These are phyloP conservation scores for Xylona heveae DNA, from an alignment of 495 filamentous ascomycete species.

Conservation along the genomic window DNA sequence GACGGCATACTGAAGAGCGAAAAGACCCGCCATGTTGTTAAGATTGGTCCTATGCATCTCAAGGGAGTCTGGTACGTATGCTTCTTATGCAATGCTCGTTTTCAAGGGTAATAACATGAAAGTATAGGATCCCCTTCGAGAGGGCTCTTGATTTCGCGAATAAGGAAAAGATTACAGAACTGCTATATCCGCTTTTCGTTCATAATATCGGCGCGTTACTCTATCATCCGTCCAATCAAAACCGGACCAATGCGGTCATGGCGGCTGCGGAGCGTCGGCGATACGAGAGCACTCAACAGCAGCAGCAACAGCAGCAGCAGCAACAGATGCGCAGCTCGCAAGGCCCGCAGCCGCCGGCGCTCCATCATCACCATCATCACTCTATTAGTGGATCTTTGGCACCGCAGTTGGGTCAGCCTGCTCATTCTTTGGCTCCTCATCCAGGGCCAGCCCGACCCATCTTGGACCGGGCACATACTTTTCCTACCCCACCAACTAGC, in stretches of 20 bases:
- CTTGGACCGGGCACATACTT: conserved; percentile 67
- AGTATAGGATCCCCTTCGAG: conserved; percentile 81
- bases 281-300: conserved; percentile 23
- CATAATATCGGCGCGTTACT: conserved; percentile 90
- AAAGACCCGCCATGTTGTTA: conserved; percentile 89
- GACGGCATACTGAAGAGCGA: conserved; percentile 98
- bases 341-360: conserved; percentile 45
- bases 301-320: conserved; percentile 16
- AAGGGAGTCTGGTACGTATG: conserved; percentile 87
- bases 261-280: conserved; percentile 63
- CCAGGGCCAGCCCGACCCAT: conserved; percentile 43
- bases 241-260: conserved; percentile 63
- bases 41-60: conserved; percentile 96
- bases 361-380: conserved; percentile 58
- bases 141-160: conserved; percentile 94
- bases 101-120: neutral
- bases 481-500: conserved; percentile 86
- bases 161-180: conserved; percentile 96
- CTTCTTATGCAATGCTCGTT: neutral
- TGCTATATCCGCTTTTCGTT: conserved; percentile 88
- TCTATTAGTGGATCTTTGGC: conserved; percentile 50
- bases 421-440: conserved; percentile 58
- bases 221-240: conserved; percentile 83
- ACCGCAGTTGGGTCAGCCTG: conserved; percentile 38
- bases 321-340: conserved; percentile 23